Conservation (phyloP, 371 early-diverging fungal species). For the Zychaea mexicana region DNA sequence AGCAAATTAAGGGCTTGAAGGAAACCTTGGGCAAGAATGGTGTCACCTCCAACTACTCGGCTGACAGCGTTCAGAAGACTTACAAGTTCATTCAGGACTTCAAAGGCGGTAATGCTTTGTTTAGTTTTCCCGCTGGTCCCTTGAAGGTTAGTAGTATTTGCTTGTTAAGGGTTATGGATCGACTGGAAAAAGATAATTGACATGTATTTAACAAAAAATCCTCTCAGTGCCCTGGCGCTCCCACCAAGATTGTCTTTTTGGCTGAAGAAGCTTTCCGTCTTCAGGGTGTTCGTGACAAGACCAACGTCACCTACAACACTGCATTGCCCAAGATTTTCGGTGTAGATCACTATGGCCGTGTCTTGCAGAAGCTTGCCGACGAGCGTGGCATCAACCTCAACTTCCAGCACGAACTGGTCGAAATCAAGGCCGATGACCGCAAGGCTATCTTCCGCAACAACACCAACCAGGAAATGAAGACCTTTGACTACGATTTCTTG, state of each 20-base stretch:
- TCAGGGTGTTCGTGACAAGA: constrained; percentile 68
- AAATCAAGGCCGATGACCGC: constrained; percentile 62
- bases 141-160: no score
- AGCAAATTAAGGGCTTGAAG: constrained; percentile 75
- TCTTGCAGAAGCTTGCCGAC: constrained; percentile 68
- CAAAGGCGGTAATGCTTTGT: constrained; percentile 85
- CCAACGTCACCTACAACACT: constrained; percentile 74
- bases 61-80: constrained; percentile 75
- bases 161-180: no score
- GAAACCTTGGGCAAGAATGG: constrained; percentile 81
- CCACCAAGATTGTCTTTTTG: constrained; percentile 89
- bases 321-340: constrained; percentile 87
- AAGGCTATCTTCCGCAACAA: constrained; percentile 75
- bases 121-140: constrained; percentile 89
- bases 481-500: constrained; percentile 76
- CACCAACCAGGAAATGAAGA: constrained; percentile 56
- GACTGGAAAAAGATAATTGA: no score
- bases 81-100: constrained; percentile 72
- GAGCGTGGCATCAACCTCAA: constrained; percentile 73
- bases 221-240: constrained; percentile 93
- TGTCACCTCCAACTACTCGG: constrained; percentile 83
- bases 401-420: constrained; percentile 72
- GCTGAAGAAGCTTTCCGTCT: constrained; percentile 84
- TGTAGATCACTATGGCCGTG: constrained; percentile 83
- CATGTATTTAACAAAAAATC: no score